Conservation (phyloP, 768 basidiomycete species). For the Amanita muscaria region DNA sequence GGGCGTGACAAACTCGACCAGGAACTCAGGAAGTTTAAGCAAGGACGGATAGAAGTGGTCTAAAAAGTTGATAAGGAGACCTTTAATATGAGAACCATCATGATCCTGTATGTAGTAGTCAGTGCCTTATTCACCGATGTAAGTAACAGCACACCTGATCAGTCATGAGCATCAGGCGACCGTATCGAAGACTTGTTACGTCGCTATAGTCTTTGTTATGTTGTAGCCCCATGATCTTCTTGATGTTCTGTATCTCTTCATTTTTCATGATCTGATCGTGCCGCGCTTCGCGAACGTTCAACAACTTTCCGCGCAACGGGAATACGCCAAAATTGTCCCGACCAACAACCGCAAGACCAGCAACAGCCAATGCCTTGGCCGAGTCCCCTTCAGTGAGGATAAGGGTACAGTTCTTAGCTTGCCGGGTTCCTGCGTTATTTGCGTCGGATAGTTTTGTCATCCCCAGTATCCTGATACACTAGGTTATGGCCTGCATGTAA, state of each 20-base stretch:
- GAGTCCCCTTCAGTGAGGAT: constrained; percentile 99
- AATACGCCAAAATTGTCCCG: constrained; percentile 97
- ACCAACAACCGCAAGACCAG: constrained; percentile 90
- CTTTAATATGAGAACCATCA: constrained; percentile 99
- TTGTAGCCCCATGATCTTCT: constrained; percentile 95
- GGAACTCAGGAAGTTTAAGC: constrained; percentile 80
- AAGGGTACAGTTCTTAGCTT: constrained; percentile 79
- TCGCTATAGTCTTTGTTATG: constrained; percentile 84
- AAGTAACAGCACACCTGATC: constrained; percentile 67
- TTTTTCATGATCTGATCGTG: constrained; percentile 99
- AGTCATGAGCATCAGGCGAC: constrained; percentile 97
- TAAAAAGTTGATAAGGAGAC: constrained; percentile 95
- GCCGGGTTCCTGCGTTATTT: constrained; percentile 88
- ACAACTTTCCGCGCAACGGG: constrained; percentile 90
- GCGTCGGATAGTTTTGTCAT: constrained; percentile 93
- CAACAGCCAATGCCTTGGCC: constrained; percentile 92
- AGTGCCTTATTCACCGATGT: neutral
- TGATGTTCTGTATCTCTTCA: constrained; percentile 93
- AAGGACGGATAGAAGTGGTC: constrained; percentile 96
- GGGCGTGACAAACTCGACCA: constrained; percentile 97
- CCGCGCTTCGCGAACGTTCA: constrained; percentile 95
- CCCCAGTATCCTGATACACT: constrained; percentile 62
- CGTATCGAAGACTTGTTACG: constrained; percentile 71
- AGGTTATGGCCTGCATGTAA: neutral
- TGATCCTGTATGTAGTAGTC: constrained; percentile 69